Evolutionary conservation across 2,329 filamentous ascomycete genomes (phyloP), one percentile per base, ranked within the genome.

Genomic region (Geoglossum cookeanum): DNA sequence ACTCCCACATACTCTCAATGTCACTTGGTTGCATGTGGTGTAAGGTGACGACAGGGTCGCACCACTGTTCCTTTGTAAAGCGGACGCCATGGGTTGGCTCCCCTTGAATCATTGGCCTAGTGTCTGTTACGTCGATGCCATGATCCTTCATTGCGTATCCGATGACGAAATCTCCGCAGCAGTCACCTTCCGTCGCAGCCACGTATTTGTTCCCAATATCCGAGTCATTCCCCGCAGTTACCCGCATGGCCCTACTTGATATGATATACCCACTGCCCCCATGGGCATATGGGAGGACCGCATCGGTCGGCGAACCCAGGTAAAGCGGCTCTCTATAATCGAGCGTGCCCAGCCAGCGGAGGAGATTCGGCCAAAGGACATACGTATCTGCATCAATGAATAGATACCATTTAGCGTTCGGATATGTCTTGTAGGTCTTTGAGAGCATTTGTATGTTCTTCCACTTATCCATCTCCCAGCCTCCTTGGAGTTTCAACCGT

Each of bases 361-460:
- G 67, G 29, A 80, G 63, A 57, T 75, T 78, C 13, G 72, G 68
- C 74, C 76, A 78, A 44, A 78, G 67, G 8, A 80, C 70, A 61
- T 80, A 80, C 6, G 76, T 78, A 64, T 80, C 78, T 55, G 76
- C 75, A 56, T 81, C 78, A 59, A 80, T 71, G 60, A 78, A 80
- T 13, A 81, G 64, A 62, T 79, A 81, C 78, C 78, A 81, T 61
- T 79, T 75, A 58, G 74, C 74, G 58, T 71, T 63, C 8, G 78
- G 77, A 6, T 73, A 71, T 65, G 75, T 66, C 30, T 66, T 63
- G 62, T 73, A 80, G 0, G 75, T 66, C 66, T 78, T 77, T 65
- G 78, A 74, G 11, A 77, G 73, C 64, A 80, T 79, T 63, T 79
- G 77, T 51, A 79, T 69, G 64, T 79, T 80, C 67, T 81, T 81